Conservation (phyloP, 805 yeast genomes). For the Candida insectalens region DNA sequence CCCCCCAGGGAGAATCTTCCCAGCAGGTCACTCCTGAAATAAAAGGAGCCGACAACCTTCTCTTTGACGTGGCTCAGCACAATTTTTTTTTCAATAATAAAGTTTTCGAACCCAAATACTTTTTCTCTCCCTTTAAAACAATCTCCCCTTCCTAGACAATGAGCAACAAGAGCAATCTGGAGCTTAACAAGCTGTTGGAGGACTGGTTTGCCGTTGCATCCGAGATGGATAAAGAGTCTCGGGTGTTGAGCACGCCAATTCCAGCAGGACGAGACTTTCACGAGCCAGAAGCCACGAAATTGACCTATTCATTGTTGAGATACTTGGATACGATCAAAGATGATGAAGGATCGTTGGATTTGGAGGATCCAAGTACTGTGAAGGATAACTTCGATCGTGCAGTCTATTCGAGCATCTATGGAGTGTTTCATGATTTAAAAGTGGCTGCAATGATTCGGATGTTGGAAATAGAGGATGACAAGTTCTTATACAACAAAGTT, state of each 20-base stretch:
- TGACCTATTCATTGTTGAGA: constrained; percentile 32
- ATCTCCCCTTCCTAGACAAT: constrained; percentile 1
- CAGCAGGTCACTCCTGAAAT: too few relatives aligned
- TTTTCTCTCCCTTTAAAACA: not conserved
- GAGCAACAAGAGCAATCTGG: constrained; percentile 13
- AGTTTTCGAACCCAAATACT: not conserved
- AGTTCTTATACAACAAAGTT: constrained; percentile 37
- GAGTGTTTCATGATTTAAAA: constrained; percentile 58
- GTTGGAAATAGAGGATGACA: constrained; percentile 37
- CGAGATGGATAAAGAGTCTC: constrained; percentile 13
- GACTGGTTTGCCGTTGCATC: constrained; percentile 15
- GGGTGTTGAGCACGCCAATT: constrained; percentile 16
- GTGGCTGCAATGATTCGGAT: constrained; percentile 42
- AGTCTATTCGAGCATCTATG: constrained; percentile 40
- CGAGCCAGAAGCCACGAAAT: constrained; percentile 33
- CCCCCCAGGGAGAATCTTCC: too few relatives aligned
- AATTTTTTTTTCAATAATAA: not conserved
- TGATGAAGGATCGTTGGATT: constrained; percentile 3
- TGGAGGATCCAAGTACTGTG: constrained; percentile 28
- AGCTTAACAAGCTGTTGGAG: constrained; percentile 8
- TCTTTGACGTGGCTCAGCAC: too few relatives aligned
- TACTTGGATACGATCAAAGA: constrained; percentile 25
- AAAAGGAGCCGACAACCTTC: too few relatives aligned
- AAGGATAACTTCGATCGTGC: constrained; percentile 27
- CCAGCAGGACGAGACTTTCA: constrained; percentile 32